Percentiles rank a stretch among this genome's conserved stretches.
Evolutionary conservation across 768 basidiomycete genomes (phyloP).

Genomic region (Boletus bicolor): DNA sequence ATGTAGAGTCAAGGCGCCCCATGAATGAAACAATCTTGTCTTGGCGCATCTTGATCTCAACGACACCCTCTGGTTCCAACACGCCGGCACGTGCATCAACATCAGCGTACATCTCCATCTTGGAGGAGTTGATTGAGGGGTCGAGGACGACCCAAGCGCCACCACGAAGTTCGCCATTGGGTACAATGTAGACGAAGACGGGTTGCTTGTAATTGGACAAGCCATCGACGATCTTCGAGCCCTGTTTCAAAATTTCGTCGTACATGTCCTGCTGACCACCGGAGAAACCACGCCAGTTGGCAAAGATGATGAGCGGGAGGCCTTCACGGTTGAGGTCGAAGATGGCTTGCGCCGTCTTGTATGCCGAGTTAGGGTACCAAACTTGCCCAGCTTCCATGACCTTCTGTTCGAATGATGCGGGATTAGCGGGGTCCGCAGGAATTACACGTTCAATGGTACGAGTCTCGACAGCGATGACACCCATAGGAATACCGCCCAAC

Average conservation of each 20-base stretch:
- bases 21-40: conserved; percentile 88
- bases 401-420: conserved; percentile 91
- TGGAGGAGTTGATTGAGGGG: conserved; percentile 92
- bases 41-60: conserved; percentile 97
- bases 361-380: conserved; percentile 99
- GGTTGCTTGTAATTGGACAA: conserved; percentile 96
- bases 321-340: conserved; percentile 98
- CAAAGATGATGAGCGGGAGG: conserved; percentile 95
- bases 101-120: conserved; percentile 99
- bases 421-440: conserved; percentile 97
- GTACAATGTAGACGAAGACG: conserved; percentile 97
- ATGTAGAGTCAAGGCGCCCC: conserved; percentile 88
- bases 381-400: conserved; percentile 99
- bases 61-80: conserved; percentile 92
- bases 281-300: conserved; percentile 99
- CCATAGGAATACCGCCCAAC: conserved; percentile 94
- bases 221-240: conserved; percentile 98
- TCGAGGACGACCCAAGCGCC: conserved; percentile 99
- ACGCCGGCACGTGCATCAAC: conserved; percentile 95
- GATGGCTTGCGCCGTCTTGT: conserved; percentile 99
- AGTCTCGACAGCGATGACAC: conserved; percentile 97
- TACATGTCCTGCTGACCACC: conserved; percentile 99
- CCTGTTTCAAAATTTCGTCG: conserved; percentile 95
- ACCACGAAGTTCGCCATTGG: conserved; percentile 97
- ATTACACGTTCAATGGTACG: conserved; percentile 95